Evolutionary conservation across 345 rosid species (phyloP), one percentile per base, ranked within the genome.

Genomic region (Erodium maritimum): DNA sequence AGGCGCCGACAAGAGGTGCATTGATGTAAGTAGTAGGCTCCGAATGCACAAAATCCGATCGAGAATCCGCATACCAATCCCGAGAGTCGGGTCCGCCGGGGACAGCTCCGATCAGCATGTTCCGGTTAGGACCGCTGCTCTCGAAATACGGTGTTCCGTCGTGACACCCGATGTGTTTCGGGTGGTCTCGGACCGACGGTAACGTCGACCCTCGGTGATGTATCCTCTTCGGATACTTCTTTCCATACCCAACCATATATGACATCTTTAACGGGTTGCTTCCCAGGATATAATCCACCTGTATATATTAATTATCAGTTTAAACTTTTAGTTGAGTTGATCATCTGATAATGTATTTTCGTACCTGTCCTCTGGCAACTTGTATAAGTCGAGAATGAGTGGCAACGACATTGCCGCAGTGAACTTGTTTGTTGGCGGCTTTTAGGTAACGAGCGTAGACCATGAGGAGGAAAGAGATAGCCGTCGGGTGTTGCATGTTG

Each of bases 171-270:
- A 84, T 65, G 17, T 22, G 72, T 17, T 56, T 42, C 0, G 79
- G 81, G 52, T 75, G 84, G 17, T 67, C 53, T 11, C 67, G 73
- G 22, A 66, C 21, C 14, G 91, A 80, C 55, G 88, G 97, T 50
- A 81, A 66, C 2, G 93, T 77, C 0, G 96, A 82, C 14, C 83
- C 88, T 17, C 93, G 78, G 51, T 88, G 95, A 67, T 91, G 98
- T 21, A 88, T 77, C 70, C 70, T 81, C 17, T 69, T 69, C 0
- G 98, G 96, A 65, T 60, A 91, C 37, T 59, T 80, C 6, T 56
- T 21, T 1, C 96, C 82, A 60, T 82, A 86, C 14, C 90, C 98
- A 9, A 91, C 95, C 95, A 88, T 91, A 79, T 84, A 88, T 14
- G 95, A 88, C 86, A 82, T 77, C 22, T 68, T 72, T 66, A 68